A percentile compares a stretch with the other conserved stretches of the same genome.
Conservation (phyloP, 139 green algal species). For the Picochlorum costavermella region DNA sequence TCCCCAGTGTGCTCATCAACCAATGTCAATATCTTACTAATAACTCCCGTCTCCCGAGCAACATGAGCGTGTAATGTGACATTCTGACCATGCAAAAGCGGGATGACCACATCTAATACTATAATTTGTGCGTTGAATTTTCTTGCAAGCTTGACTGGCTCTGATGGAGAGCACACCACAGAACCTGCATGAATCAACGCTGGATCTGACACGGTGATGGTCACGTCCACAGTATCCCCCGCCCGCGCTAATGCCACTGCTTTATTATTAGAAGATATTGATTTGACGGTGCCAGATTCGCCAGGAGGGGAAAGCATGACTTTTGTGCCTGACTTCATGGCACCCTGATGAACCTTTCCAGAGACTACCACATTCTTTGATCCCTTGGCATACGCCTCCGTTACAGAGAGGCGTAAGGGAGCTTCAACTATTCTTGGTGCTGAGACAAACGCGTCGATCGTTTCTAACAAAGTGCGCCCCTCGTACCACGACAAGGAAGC, state of each 20-base stretch:
- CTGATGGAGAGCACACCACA: slow-evolving; percentile 62
- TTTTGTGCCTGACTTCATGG: slow-evolving; percentile 36
- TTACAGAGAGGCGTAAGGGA: slow-evolving; percentile 65
- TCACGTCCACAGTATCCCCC: slow-evolving; percentile 72
- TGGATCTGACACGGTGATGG: slow-evolving; percentile 49
- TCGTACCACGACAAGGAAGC: slow-evolving; percentile 47
- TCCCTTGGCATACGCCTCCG: slow-evolving; percentile 38
- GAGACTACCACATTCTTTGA: slow-evolving; percentile 41
- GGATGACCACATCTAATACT: slow-evolving; percentile 69
- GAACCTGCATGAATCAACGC: slow-evolving; percentile 9
- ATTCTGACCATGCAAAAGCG: slow-evolving; percentile 63
- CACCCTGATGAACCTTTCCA: slow-evolving; percentile 81
- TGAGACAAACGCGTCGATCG: slow-evolving; percentile 69
- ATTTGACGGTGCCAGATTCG: slow-evolving; percentile 43
- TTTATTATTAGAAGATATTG: slow-evolving; percentile 22
- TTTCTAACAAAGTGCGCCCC: slow-evolving; percentile 45
- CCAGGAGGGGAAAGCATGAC: slow-evolving; percentile 63
- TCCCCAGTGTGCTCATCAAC: slow-evolving; percentile 68
- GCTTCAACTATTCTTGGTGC: slow-evolving; percentile 24
- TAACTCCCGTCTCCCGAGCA: slow-evolving; percentile 53
- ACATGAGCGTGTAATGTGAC: slow-evolving; percentile 62
- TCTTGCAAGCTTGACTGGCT: slow-evolving; percentile 53
- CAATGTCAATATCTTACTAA: slow-evolving; percentile 55
- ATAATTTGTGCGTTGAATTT: slow-evolving; percentile 59
- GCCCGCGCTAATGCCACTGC: slow-evolving; percentile 46